Evolutionary conservation across 495 filamentous ascomycete genomes (phyloP).

Genomic region (Hyaloscypha variabilis): DNA sequence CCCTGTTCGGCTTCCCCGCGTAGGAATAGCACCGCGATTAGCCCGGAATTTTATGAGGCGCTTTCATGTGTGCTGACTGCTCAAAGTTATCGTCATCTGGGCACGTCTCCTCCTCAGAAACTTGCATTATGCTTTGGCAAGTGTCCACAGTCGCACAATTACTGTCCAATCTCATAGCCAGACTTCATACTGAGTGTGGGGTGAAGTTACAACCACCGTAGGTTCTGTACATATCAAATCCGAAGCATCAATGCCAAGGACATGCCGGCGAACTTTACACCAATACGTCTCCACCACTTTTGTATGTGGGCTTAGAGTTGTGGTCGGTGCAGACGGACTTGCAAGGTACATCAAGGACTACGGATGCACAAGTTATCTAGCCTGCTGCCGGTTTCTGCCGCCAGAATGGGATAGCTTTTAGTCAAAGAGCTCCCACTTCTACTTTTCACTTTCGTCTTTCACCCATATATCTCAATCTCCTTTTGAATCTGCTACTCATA

Average conservation of each 20-base stretch:
- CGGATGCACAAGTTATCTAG: background rate
- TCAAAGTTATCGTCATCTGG: background rate
- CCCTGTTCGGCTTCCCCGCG: background rate
- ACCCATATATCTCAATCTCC: background rate
- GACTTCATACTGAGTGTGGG: background rate
- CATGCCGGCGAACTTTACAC: too few relatives aligned
- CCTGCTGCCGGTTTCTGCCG: background rate
- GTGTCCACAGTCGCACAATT: background rate
- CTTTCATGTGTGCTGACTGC: background rate
- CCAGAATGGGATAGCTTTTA: background rate
- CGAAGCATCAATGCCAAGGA: too few relatives aligned
- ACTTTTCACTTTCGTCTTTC: background rate
- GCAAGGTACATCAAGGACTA: background rate
- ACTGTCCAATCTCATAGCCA: background rate
- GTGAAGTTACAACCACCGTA: background rate
- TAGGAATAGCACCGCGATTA: constrained; percentile 3
- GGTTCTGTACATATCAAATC: background rate
- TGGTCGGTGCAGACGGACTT: background rate
- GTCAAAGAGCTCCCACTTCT: background rate
- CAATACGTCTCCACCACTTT: too few relatives aligned
- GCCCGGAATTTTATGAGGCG: background rate
- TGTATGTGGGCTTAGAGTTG: background rate
- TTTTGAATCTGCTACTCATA: background rate
- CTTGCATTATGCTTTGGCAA: background rate
- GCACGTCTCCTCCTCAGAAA: too few relatives aligned